phyloP scores from a whole-genome alignment of 129 eudicot species.

The Heracleum sosnowskyi region DNA sequence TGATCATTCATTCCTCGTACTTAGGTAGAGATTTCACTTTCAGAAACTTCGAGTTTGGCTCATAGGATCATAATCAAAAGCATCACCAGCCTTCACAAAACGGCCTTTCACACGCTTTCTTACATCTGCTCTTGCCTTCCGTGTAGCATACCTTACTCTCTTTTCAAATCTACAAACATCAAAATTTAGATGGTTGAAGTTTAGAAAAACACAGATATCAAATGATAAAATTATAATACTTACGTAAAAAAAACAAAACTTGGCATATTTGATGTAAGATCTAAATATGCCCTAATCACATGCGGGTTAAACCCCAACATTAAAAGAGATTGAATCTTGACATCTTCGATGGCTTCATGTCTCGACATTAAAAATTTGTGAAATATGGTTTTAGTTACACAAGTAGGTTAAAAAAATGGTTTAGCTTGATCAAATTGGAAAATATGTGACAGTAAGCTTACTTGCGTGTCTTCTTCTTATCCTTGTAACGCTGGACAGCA shows the following conservation, averaged over 20 bases:
- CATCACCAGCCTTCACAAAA: slow-evolving; percentile 53
- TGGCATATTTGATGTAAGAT: neutral
- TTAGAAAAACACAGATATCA: neutral
- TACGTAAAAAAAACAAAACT: neutral
- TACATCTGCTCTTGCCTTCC: slow-evolving; percentile 55
- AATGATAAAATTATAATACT: neutral
- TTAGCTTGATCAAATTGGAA: neutral
- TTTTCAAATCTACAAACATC: slow-evolving; percentile 37
- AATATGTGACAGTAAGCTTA: slow-evolving; percentile 19
- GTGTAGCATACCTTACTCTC: slow-evolving; percentile 45
- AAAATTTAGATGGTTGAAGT: slow-evolving; percentile 3
- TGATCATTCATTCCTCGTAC: slow-evolving; percentile 7
- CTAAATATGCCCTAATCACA: neutral
- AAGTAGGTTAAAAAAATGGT: neutral
- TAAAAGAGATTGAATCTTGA: neutral
- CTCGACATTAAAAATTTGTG: neutral
- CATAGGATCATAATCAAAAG: slow-evolving; percentile 49
- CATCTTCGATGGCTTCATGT: neutral
- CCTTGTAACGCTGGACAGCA: slow-evolving; percentile 86
- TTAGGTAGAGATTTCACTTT: neutral
- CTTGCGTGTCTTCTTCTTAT: slow-evolving; percentile 81
- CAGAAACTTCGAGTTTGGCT: slow-evolving; percentile 34
- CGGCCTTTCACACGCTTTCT: slow-evolving; percentile 57
- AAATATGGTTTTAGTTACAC: neutral
- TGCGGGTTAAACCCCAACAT: neutral